phyloP scores from a whole-genome alignment of 176 grass and related monocot genomes.

The Oryza coarctata region DNA sequence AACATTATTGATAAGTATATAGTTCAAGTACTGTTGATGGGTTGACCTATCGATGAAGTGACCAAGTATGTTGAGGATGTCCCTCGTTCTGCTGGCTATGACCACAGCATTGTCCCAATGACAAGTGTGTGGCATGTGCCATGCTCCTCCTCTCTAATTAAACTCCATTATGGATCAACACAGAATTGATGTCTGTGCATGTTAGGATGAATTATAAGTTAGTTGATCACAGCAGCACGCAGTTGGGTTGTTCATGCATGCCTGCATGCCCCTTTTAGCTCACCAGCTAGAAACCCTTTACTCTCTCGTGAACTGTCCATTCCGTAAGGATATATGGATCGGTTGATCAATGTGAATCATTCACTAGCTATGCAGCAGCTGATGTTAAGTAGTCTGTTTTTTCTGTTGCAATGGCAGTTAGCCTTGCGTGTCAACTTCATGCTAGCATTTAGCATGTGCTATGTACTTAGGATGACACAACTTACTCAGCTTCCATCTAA shows the following conservation, averaged over 20 bases:
- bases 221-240: not conserved
- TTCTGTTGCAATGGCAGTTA: not conserved
- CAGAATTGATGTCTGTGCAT: slow-evolving; percentile 22
- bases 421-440: slow-evolving; percentile 27
- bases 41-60: slow-evolving; percentile 40
- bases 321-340: not conserved
- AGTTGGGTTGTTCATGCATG: not conserved
- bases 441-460: slow-evolving; percentile 39
- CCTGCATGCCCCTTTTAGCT: not conserved
- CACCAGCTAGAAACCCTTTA: slow-evolving; percentile 20
- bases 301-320: not conserved
- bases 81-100: slow-evolving; percentile 21
- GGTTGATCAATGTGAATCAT: not conserved
- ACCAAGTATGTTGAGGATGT: slow-evolving; percentile 9
- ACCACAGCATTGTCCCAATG: slow-evolving; percentile 26
- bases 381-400: not conserved
- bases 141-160: slow-evolving; percentile 26
- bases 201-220: slow-evolving; percentile 41
- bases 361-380: not conserved
- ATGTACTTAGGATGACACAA: not conserved
- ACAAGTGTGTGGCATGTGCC: slow-evolving; percentile 40
- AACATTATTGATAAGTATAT: not conserved
- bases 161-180: slow-evolving; percentile 6
- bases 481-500: not conserved
- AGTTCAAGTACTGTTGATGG: not conserved